Conservation (phyloP, 352 stramenopile genomes). For the Halophytophthora batemanensis region DNA sequence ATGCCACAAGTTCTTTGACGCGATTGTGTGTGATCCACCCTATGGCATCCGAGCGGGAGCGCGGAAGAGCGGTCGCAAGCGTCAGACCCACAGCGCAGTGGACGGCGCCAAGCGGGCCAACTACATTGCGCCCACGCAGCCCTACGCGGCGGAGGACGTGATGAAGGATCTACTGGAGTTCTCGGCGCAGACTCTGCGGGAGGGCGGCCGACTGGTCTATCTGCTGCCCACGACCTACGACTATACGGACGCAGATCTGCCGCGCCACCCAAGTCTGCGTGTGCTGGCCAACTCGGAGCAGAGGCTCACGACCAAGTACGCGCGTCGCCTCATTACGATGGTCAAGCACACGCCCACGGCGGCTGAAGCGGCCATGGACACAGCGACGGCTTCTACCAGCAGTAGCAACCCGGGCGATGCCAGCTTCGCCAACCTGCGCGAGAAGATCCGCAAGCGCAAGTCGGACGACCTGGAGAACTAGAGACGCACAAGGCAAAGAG, state of each 20-base stretch:
- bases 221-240: constrained; percentile 81
- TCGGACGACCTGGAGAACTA: constrained; percentile 31
- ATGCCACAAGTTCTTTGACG: constrained; percentile 76
- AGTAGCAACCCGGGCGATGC: constrained; percentile 30
- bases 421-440: constrained; percentile 69
- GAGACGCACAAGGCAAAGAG: constrained; percentile 12
- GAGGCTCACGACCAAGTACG: constrained; percentile 82
- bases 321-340: constrained; percentile 86
- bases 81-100: constrained; percentile 27
- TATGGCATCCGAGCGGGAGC: constrained; percentile 94
- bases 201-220: constrained; percentile 84
- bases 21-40: constrained; percentile 92
- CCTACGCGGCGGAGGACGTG: constrained; percentile 95
- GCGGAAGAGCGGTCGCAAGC: constrained; percentile 86
- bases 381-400: constrained; percentile 7
- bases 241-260: constrained; percentile 79
- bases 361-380: constrained; percentile 8
- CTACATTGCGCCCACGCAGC: constrained; percentile 95
- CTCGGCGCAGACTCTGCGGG: constrained; percentile 62
- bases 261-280: constrained; percentile 62
- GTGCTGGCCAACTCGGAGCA: constrained; percentile 82
- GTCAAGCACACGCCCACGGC: constrained; percentile 46
- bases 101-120: constrained; percentile 61
- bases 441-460: constrained; percentile 76
- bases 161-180: constrained; percentile 96